Percentiles rank a stretch among this genome's conserved stretches.
phyloP scores from a whole-genome alignment of 202 grass and related monocot species.

The Panicum virgatum region DNA sequence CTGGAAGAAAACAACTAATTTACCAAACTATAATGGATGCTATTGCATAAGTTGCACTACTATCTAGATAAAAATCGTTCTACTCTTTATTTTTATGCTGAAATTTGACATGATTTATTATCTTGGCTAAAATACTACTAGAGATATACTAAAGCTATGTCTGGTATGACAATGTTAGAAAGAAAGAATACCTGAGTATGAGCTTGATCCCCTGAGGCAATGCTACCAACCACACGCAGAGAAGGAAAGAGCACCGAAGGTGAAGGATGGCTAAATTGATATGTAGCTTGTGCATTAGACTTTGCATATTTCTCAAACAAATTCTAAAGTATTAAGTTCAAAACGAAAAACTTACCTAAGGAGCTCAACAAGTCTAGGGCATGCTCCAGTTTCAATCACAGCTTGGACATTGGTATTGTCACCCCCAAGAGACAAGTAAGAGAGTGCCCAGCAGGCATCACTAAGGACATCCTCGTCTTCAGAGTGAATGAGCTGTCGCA shows the following conservation, averaged over 20 bases:
- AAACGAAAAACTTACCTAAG: constrained; percentile 43
- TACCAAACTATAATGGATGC: not conserved
- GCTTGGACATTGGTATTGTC: constrained; percentile 59
- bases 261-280: constrained; percentile 57
- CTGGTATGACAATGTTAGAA: not conserved
- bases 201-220: constrained; percentile 60
- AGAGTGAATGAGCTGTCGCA: constrained; percentile 56
- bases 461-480: constrained; percentile 58
- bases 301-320: not conserved
- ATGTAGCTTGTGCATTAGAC: not conserved
- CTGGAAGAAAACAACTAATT: not conserved
- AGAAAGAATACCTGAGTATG: constrained; percentile 64
- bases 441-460: constrained; percentile 68
- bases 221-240: constrained; percentile 61
- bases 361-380: constrained; percentile 65
- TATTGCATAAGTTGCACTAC: not conserved
- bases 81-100: not conserved
- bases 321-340: not conserved
- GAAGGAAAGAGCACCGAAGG: constrained; percentile 57
- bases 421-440: constrained; percentile 47
- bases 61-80: not conserved
- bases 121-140: not conserved
- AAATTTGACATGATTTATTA: not conserved
- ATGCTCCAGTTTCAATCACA: constrained; percentile 59
- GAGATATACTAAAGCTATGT: not conserved